Evolutionary conservation across 2,329 filamentous ascomycete genomes (phyloP).

Genomic region (Aspergillus sp.): DNA sequence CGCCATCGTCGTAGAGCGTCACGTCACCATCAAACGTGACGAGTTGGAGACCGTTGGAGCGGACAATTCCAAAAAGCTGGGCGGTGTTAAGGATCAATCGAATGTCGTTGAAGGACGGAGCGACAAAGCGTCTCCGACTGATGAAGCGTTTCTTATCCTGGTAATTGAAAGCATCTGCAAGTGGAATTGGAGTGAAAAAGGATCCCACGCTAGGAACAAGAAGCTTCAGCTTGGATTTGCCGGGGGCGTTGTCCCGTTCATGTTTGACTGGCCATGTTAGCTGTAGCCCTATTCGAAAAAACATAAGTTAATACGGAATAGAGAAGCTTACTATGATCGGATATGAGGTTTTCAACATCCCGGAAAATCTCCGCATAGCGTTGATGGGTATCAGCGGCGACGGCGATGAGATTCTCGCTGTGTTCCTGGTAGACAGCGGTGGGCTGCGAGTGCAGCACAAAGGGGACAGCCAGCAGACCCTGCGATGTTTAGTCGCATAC

Average conservation of each 20-base stretch:
- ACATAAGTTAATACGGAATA: slow-evolving; percentile 2
- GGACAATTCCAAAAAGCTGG: slow-evolving; percentile 86
- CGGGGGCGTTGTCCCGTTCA: slow-evolving; percentile 58
- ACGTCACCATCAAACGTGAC: slow-evolving; percentile 98
- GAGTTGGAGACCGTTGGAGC: slow-evolving; percentile 67
- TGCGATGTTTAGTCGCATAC: slow-evolving; percentile 8
- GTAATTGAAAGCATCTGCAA: slow-evolving; percentile 86
- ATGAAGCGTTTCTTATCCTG: slow-evolving; percentile 85
- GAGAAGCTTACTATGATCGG: slow-evolving; percentile 71
- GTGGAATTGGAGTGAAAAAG: slow-evolving; percentile 83
- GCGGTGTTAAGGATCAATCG: slow-evolving; percentile 90
- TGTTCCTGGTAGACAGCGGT: slow-evolving; percentile 75
- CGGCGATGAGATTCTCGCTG: slow-evolving; percentile 59
- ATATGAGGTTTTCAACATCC: slow-evolving; percentile 86
- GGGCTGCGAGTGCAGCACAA: slow-evolving; percentile 92
- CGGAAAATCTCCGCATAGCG: slow-evolving; percentile 93
- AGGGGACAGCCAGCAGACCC: slow-evolving; percentile 85
- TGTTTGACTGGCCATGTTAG: slow-evolving; percentile 55
- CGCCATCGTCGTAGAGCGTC: slow-evolving; percentile 87
- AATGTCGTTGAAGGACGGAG: slow-evolving; percentile 95
- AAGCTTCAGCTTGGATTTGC: slow-evolving; percentile 85
- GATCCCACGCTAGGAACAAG: slow-evolving; percentile 87
- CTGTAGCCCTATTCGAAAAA: neutral
- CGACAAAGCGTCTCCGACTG: slow-evolving; percentile 84
- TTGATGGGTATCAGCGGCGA: slow-evolving; percentile 75